Evolutionary conservation across 208 protist species (phyloP), one percentile per base, ranked within the genome.

Genomic region (Vickermania ingenoplastis): DNA sequence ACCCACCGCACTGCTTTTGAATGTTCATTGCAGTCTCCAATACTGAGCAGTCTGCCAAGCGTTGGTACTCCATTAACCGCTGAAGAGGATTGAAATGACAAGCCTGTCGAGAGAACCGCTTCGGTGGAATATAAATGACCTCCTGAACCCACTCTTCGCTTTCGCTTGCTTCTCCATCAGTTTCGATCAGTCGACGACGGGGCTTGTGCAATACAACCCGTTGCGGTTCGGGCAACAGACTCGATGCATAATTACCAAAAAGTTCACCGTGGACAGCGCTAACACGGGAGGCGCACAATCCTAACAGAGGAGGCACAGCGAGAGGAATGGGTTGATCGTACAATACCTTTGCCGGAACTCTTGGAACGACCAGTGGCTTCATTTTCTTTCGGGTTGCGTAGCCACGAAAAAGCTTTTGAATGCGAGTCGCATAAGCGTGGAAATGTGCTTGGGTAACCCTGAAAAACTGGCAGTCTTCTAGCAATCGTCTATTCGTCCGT

Each of bases 391-490:
- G 60, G n/a, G 25, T 25, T 24, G 50, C 28, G 49, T 77, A 69
- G 7, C 78, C 81, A 7, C 88, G 69, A 63, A 74, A 89, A 22
- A 72, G 41, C 0, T 79, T 63, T 63, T 94, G 88, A 62, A 94
- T 88, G 7, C 61, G 65, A n/a, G 68, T 77, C 7, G 78, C 88
- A 4, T 81, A 82, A 0, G 63, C 51, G 13, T 70, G 54, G 21
- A 71, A 71, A 13, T 89, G 66, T 0, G 63, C 63, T 11, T 71
- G 73, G 7, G 82, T 28, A 4, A 89, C 79, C 0, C 64, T 67
- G 5, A 94, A 62, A 68, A 89, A 94, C 13, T 67, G 69, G 3
- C 71, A 63, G 58, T 94, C 84, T 56, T 94, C 88, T 1, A 60
- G 49, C 61, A 89, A 75, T 3, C 84, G 71, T 13, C 73, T 52